Conservation (phyloP, 192 early-diverging fungal species). For the Gryganskiella cystojenkinii region DNA sequence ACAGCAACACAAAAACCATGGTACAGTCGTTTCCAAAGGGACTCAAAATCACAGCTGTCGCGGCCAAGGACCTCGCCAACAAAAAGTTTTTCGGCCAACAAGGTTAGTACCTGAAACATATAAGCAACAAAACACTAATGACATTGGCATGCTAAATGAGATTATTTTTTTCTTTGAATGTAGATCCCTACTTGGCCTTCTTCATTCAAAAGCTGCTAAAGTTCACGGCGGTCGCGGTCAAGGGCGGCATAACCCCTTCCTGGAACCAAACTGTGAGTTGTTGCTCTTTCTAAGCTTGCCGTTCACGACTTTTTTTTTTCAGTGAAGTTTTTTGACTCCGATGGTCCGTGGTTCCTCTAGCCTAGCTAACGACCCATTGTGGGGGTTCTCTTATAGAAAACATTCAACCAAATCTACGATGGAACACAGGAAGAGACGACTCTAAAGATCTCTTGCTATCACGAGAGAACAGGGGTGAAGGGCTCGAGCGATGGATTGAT, state of each 20-base stretch:
- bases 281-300: background rate
- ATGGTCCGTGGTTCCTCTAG: too few species aligned
- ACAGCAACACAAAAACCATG: slow-evolving; percentile 9
- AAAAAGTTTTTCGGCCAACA: slow-evolving; percentile 43
- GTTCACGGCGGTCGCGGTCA: slow-evolving; percentile 44
- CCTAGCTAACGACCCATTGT: too few species aligned
- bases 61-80: slow-evolving; percentile 40
- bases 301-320: background rate
- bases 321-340: too few species aligned
- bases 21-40: slow-evolving; percentile 36
- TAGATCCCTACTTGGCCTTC: slow-evolving; percentile 47
- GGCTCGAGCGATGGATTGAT: slow-evolving; percentile 42
- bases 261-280: slow-evolving; percentile 47
- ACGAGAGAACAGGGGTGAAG: slow-evolving; percentile 43
- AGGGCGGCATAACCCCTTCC: slow-evolving; percentile 36
- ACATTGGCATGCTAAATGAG: too few species aligned
- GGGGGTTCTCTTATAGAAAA: too few species aligned
- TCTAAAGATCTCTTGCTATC: slow-evolving; percentile 21
- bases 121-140: background rate
- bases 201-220: slow-evolving; percentile 33
- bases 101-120: slow-evolving; percentile 17
- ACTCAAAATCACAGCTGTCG: slow-evolving; percentile 28
- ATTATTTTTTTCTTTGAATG: background rate
- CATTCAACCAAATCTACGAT: slow-evolving; percentile 25
- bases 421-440: slow-evolving; percentile 18